A percentile compares a stretch with the other conserved stretches of the same genome.
These are phyloP conservation scores for Mycena kentingensis DNA, from an alignment of 768 basidiomycete genomes.

Conservation along the genomic window DNA sequence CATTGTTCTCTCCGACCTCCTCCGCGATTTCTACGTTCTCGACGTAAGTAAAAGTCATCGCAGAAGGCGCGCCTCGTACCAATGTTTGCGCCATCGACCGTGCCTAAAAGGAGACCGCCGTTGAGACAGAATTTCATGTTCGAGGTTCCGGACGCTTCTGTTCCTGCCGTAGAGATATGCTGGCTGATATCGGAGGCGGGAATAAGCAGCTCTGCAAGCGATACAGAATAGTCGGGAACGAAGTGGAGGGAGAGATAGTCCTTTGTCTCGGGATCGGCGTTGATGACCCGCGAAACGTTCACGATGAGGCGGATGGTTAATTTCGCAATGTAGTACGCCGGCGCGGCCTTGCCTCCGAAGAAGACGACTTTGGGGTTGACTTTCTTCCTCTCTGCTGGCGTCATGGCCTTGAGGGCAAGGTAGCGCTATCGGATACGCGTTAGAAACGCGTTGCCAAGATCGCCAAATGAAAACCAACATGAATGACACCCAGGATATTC, in stretches of 20 bases:
- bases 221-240: conserved; percentile 94
- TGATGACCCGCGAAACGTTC: conserved; percentile 81
- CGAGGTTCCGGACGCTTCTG: conserved; percentile 81
- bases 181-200: conserved; percentile 94
- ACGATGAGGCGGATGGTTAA: conserved; percentile 93
- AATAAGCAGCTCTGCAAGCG: conserved; percentile 79
- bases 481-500: conserved; percentile 89
- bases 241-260: conserved; percentile 89
- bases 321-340: conserved; percentile 93
- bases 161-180: conserved; percentile 97
- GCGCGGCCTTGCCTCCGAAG: conserved; percentile 97
- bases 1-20: conserved; percentile 90
- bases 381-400: conserved; percentile 77
- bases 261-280: conserved; percentile 83
- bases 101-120: conserved; percentile 86
- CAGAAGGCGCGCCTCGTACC: background rate
- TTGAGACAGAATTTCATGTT: conserved; percentile 93
- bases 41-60: conserved; percentile 57
- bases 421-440: conserved; percentile 58
- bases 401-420: conserved; percentile 76
- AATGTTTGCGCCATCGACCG: conserved; percentile 53
- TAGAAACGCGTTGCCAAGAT: background rate
- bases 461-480: conserved; percentile 48
- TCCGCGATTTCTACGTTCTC: conserved; percentile 97
- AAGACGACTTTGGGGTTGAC: conserved; percentile 87